Evolutionary conservation across 345 rosid genomes (phyloP).

Genomic region (Melastoma malabathricum): DNA sequence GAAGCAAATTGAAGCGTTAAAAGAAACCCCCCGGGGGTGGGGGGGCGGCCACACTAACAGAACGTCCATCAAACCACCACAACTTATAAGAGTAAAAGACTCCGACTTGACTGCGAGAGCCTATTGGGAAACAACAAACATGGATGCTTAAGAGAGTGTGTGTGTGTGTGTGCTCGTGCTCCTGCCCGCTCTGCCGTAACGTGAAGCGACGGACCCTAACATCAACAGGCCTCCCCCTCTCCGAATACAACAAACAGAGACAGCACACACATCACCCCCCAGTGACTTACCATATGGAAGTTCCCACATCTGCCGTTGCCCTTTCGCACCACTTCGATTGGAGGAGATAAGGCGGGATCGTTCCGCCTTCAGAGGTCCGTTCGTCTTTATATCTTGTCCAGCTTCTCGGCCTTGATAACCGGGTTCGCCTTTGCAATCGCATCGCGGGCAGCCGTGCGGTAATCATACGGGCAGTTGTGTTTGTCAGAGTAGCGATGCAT

Average conservation of each 20-base stretch:
- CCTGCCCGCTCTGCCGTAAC: slow-evolving; percentile 17
- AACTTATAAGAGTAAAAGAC: slow-evolving; percentile 18
- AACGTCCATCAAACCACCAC: slow-evolving; percentile 28
- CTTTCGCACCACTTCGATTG: too few relatives aligned
- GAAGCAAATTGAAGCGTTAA: slow-evolving; percentile 10
- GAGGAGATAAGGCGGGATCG: too few relatives aligned
- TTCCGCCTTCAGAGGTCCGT: too few relatives aligned
- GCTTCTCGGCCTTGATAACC: slow-evolving; percentile 82
- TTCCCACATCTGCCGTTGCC: too few relatives aligned
- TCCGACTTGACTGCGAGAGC: slow-evolving; percentile 18
- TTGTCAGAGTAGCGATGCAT: slow-evolving; percentile 81
- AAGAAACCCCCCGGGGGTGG: slow-evolving; percentile 1
- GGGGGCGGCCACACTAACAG: slow-evolving; percentile 12
- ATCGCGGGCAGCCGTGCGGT: slow-evolving; percentile 61
- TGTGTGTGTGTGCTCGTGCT: neutral
- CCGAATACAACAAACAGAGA: slow-evolving; percentile 26
- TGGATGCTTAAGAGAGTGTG: too few relatives aligned
- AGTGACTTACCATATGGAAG: too few relatives aligned
- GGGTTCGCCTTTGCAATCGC: slow-evolving; percentile 90
- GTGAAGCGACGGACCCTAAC: slow-evolving; percentile 16
- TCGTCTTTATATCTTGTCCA: slow-evolving; percentile 48
- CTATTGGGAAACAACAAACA: slow-evolving; percentile 3
- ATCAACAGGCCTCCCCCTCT: slow-evolving; percentile 8
- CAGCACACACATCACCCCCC: slow-evolving; percentile 8
- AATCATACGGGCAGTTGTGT: slow-evolving; percentile 69